A percentile compares a stretch with the other conserved stretches of the same genome.
Evolutionary conservation across 2,329 filamentous ascomycete genomes (phyloP).

Genomic region (Aspergillus spinulosporus): DNA sequence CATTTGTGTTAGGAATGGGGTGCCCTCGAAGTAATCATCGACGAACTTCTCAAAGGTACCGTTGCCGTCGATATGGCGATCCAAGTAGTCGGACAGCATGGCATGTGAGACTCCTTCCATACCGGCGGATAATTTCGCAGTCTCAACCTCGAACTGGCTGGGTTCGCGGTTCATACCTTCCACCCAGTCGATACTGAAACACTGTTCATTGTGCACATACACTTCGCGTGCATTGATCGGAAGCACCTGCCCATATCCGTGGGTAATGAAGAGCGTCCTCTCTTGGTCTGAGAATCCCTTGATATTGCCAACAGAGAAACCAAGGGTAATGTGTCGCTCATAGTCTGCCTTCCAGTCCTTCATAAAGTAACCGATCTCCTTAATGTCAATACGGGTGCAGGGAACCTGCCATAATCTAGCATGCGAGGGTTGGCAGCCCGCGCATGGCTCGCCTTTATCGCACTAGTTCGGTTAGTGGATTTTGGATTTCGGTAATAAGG

Average conservation of each 20-base stretch:
- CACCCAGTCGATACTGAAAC: constrained; percentile 91
- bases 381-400: constrained; percentile 97
- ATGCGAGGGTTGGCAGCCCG: constrained; percentile 92
- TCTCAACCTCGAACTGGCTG: constrained; percentile 80
- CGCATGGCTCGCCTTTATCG: constrained; percentile 94
- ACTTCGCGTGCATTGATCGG: constrained; percentile 94
- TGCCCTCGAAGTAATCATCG: constrained; percentile 94
- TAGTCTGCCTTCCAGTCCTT: constrained; percentile 99
- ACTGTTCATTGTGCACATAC: constrained; percentile 85
- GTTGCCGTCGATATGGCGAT: constrained; percentile 90
- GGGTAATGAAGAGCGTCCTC: constrained; percentile 83
- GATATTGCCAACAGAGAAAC: constrained; percentile 91
- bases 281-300: constrained; percentile 72
- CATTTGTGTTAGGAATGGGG: constrained; percentile 91
- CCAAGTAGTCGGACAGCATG: constrained; percentile 85
- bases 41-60: constrained; percentile 90
- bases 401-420: constrained; percentile 96
- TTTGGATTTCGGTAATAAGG: background rate
- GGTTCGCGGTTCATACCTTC: constrained; percentile 76
- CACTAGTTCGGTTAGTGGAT: constrained; percentile 50
- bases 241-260: constrained; percentile 90
- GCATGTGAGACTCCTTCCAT: constrained; percentile 81
- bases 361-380: constrained; percentile 98
- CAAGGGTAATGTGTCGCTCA: constrained; percentile 81
- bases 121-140: constrained; percentile 83